Conservation (phyloP, 441 rosid genomes). For the Macaranga tanarius region DNA sequence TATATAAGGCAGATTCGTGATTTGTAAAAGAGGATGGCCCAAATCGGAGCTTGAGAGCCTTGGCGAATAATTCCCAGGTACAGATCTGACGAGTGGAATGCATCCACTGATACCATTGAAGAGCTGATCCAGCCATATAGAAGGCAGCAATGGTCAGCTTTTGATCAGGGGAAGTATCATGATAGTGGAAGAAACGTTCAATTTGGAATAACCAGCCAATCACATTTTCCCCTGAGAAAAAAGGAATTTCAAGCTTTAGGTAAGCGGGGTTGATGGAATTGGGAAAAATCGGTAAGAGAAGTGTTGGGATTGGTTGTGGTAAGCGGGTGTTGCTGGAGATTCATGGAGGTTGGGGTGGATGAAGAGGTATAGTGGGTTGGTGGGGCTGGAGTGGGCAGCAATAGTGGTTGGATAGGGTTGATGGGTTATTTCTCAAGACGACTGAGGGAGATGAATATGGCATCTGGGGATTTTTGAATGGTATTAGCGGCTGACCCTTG, state of each 20-base stretch:
- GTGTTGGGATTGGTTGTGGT: not conserved
- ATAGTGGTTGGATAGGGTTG: not conserved
- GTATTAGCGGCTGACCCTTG: not conserved
- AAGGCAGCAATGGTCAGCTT: not conserved
- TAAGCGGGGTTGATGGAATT: not conserved
- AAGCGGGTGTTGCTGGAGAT: not conserved
- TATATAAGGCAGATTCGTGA: not conserved
- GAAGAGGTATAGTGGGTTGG: not conserved
- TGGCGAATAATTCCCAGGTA: not conserved
- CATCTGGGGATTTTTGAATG: not conserved
- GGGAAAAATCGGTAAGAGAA: not conserved
- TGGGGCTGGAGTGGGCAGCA: not conserved
- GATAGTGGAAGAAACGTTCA: not conserved
- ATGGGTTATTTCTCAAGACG: not conserved
- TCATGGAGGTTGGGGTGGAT: not conserved
- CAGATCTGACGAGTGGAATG: not conserved
- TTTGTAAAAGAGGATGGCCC: not conserved
- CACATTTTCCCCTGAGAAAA: not conserved
- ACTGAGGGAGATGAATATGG: not conserved
- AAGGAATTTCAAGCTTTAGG: not conserved
- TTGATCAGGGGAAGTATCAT: not conserved
- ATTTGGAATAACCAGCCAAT: not conserved
- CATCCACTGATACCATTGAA: not conserved
- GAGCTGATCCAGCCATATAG: not conserved
- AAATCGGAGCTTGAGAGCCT: not conserved